phyloP scores from a whole-genome alignment of 75 land plant species.

The Cupressus sempervirens region DNA sequence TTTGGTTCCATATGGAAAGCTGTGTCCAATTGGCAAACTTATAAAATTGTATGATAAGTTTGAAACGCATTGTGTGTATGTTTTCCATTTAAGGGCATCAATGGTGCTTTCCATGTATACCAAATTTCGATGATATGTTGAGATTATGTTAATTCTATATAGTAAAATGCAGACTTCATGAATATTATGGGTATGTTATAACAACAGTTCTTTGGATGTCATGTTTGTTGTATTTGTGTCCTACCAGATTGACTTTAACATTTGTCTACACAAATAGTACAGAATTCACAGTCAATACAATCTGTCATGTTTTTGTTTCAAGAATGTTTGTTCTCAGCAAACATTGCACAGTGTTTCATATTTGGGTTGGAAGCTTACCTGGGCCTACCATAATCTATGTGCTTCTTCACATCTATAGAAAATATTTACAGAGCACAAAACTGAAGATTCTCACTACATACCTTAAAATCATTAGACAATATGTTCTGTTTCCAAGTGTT shows the following conservation, averaged over 20 bases:
- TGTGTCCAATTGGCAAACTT: background rate
- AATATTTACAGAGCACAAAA: background rate
- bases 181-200: background rate
- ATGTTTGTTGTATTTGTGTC: background rate
- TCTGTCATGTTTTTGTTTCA: background rate
- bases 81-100: too few relatives aligned
- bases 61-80: too few relatives aligned
- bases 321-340: background rate
- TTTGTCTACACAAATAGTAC: background rate
- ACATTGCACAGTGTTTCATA: background rate
- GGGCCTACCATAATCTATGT: background rate
- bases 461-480: background rate
- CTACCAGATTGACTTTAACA: background rate
- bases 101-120: too few relatives aligned
- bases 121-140: too few relatives aligned
- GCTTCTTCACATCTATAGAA: background rate
- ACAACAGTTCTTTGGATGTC: background rate
- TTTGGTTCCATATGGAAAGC: background rate
- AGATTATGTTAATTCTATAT: background rate
- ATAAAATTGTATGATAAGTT: too few relatives aligned
- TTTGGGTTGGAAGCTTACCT: background rate
- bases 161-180: background rate
- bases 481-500: background rate
- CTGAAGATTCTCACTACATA: background rate
- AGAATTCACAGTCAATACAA: background rate